Evolutionary conservation across 2,329 filamentous ascomycete species (phyloP).

Genomic region (Xylaria polymorpha): DNA sequence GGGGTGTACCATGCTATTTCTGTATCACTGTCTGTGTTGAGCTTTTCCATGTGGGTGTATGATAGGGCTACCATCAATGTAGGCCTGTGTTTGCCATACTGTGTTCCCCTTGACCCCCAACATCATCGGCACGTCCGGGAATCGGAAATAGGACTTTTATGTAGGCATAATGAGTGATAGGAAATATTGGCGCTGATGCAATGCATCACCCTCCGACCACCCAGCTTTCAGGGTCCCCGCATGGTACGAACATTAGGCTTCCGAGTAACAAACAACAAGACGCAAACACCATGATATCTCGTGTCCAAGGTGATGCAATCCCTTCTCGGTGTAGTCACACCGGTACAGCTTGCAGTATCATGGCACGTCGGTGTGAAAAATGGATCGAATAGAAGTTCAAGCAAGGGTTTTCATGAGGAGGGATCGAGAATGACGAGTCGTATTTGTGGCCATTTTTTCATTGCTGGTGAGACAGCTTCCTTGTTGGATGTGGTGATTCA

Average conservation of each 20-base stretch:
- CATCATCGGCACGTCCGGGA: not conserved
- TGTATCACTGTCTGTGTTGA: not conserved
- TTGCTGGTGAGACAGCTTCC: not conserved
- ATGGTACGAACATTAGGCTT: not conserved
- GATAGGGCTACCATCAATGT: not conserved
- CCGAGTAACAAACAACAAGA: not conserved
- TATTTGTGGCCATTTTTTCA: not conserved
- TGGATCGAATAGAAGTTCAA: not conserved
- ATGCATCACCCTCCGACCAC: not conserved
- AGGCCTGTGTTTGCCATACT: not conserved
- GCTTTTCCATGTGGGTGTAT: not conserved
- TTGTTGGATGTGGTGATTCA: not conserved
- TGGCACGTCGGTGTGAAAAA: not conserved
- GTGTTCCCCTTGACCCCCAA: not conserved
- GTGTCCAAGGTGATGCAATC: not conserved
- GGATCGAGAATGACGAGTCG: not conserved
- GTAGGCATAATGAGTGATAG: not conserved
- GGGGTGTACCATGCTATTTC: conserved; percentile 1
- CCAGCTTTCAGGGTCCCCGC: too few relatives aligned
- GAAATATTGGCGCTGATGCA: not conserved
- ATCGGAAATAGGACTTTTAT: not conserved
- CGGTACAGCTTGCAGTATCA: not conserved
- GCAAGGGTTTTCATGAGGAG: not conserved
- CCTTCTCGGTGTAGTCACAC: not conserved
- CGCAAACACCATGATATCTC: not conserved